Evolutionary conservation across 2,329 filamentous ascomycete genomes (phyloP), one percentile per base, ranked within the genome.

Genomic region (Pseudovirgaria hyperparasitica): DNA sequence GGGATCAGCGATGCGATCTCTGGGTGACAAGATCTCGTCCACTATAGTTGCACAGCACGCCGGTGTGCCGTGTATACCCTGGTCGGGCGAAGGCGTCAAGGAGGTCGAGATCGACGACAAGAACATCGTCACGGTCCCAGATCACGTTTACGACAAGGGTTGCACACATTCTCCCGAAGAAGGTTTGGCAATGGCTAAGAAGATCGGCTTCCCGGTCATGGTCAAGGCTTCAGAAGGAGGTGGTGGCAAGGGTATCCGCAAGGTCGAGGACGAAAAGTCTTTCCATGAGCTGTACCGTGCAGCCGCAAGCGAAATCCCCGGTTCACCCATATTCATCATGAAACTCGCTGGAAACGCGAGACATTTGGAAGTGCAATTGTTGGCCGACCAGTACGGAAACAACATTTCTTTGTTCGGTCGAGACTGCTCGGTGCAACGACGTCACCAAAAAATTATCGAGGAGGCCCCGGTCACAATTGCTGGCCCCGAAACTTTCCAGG

Each of bases 301-400:
- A 23, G 90, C 92, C 13, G 86, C 90, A 5, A 92, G 79, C 56
- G 92, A 98, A 58, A 96, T 98, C 41, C 92, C 90, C 8, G 92
- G 92, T 25, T 98, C 90, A 16, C 90, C 92, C 42, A 98, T 98
- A 60, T 98, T 98, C 70, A 92, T 98, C 63, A 98, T 98, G 90
- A 94, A 98, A 73, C 67, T 98, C 37, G 90, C 90, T 26, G 90
- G 87, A 43, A 93, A 92, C 52, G 90, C 90, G 21, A 71, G 90
- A 42, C 90, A 98, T 70, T 66, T 98, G 62, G 90, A 98, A 60
- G 92, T 98, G 32, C 90, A 98, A 63, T 67, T 98, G 39, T 69
- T 98, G 28, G 92, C 90, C 39, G 92, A 98, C 65, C 85, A 98
- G 68, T 98, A 98, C 56, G 90, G 92, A 51, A 94, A 98, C 72